Percentiles rank a stretch among this genome's conserved stretches.
Evolutionary conservation across 108 stramenopile species (phyloP).

Genomic region (Cyclotella kingstonii): DNA sequence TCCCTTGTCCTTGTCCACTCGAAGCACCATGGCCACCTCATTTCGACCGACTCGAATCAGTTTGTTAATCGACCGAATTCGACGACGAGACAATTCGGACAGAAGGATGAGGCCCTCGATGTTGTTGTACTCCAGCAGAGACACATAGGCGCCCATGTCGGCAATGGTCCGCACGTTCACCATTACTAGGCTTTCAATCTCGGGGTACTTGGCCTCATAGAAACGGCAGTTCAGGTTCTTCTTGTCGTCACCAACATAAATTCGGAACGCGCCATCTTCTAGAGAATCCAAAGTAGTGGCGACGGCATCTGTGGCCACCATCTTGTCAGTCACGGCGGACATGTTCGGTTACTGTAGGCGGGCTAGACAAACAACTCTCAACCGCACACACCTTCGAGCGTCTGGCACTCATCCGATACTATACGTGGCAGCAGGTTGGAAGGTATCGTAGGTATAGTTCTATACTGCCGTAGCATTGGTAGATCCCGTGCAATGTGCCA

Average conservation of each 20-base stretch:
- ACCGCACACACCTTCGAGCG: not conserved
- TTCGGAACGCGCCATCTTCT: conserved; percentile 62
- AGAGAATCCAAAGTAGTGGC: conserved; percentile 42
- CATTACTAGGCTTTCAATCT: conserved; percentile 95
- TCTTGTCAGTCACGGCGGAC: not conserved
- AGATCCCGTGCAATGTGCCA: too few relatives aligned
- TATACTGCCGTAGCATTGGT: too few relatives aligned
- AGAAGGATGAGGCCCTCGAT: conserved; percentile 99
- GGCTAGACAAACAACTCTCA: not conserved
- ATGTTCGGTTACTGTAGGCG: not conserved
- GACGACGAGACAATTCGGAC: conserved; percentile 93
- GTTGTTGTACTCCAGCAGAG: conserved; percentile 98
- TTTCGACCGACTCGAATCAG: conserved; percentile 96
- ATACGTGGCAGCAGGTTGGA: too few relatives aligned
- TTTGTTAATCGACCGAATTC: conserved; percentile 99
- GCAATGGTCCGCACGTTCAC: conserved; percentile 97
- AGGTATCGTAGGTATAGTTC: too few relatives aligned
- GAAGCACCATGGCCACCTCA: conserved; percentile 99
- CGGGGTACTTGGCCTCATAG: conserved; percentile 96
- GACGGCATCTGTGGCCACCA: conserved; percentile 40
- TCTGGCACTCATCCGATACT: too few relatives aligned
- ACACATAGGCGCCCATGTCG: conserved; percentile 99
- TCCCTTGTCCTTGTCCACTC: conserved; percentile 99
- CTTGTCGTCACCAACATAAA: conserved; percentile 78
- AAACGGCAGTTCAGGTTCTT: conserved; percentile 95